Evolutionary conservation across 2,329 filamentous ascomycete genomes (phyloP), one percentile per base, ranked within the genome.

Genomic region (Colletotrichum musicola): DNA sequence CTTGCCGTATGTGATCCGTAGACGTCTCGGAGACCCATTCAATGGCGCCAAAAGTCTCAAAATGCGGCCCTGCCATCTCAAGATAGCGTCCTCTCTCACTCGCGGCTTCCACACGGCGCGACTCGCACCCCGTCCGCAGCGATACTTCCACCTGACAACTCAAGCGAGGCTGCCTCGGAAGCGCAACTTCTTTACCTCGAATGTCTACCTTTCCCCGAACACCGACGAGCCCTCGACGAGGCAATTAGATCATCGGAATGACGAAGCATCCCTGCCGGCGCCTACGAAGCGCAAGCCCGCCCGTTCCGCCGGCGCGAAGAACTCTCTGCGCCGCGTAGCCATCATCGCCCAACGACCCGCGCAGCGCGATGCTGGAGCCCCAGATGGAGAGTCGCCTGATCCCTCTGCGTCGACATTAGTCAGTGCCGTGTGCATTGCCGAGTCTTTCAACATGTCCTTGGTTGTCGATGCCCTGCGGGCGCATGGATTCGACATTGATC

Each of bases 261-360:
- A 63, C 4, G 64, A 60, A 4, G 13, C 20, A 9, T 18, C 20
- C 13, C 44, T 61, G 35, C 67, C 27, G 20, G 44, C 20, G 46
- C 51, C 4, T 25, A 62, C n/a, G 6, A 86, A 86, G 74, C 81
- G 85, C 64, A 86, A 86, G 65, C 80, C 82, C 6, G 79, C 80
- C 3, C 80, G 86, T 47, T 74, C 81, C 1, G 77, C 81, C 4
- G 81, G 81, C 4, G 79, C 88, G 51, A 92, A 94, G 72, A 92
- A 91, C 70, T 96, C 93, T 2, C 84, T 98, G 38, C 90, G 95
- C 63, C 88, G 94, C 67, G 94, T 97, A 13, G 94, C 95, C 38
- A 92, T 94, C 18, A 94, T 96, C 74, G 94, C 95, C 18, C 94
- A 97, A 76, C 85, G 85, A 70, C 79, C 82, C n/a, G 81, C 74